Base-by-base conservation (phyloP, 202 grass and related monocot genomes). In the Saccharum hybrid region DNA sequence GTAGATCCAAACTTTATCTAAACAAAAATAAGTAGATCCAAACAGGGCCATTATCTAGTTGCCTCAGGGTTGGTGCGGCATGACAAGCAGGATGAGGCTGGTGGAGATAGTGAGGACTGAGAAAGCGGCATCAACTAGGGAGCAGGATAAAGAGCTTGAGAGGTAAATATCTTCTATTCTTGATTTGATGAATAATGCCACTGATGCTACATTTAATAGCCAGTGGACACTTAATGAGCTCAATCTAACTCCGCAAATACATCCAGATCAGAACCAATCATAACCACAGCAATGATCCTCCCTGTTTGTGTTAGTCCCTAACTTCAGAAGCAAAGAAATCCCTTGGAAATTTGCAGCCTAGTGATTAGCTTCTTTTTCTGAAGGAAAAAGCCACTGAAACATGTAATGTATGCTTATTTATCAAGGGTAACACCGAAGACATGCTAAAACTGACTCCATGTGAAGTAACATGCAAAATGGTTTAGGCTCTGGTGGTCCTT, bases 181-280 rank as follows among this genome's bases (percentile, higher is more conserved):
- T 43, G 10, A 71, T 45, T 6, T 71, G 40, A 71, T 45, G 40
- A 71, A 71, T 71, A 15, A 45, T 71, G 21, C 11, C 21, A 71
- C 40, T 14, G 21, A 13, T 1, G 21, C 4, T 26, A 21, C 10
- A 21, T 45, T n/a, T 41, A 22, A 22, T n/a, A 23, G 19, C 16
- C 37, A 68, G 1, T 21, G 18, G 38, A 21, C 9, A 42, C 19
- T 21, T 71, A 72, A 30, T 18, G 12, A 26, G 48, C 13, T 46
- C 68, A 9, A 48, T 48, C 69, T 48, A 45, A 72, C 12, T 46
- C 15, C 16, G 42, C 22, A 21, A 34, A 36, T 11, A 56, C 10
- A 10, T 18, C 4, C 71, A 73, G 43, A n/a, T 16, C 14, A 37
- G n/a, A 74, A 74, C 4, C 9, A 54, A 54, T 37, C 34, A n/a